Conservation (phyloP, 2,329 filamentous ascomycete species). For the Pseudocercospora pini-densiflorae region DNA sequence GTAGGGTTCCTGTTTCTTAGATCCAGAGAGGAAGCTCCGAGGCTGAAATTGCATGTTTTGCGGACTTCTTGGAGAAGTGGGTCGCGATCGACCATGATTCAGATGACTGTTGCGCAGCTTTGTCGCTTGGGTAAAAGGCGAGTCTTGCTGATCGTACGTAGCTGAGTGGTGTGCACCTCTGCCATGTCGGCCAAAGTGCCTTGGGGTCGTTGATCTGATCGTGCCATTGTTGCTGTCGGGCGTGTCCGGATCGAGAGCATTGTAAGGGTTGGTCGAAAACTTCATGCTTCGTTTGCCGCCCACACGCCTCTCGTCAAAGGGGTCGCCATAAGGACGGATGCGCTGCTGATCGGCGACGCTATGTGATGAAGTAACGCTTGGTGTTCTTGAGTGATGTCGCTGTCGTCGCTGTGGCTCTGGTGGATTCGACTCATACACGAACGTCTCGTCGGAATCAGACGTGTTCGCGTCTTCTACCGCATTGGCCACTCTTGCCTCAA, state of each 20-base stretch:
- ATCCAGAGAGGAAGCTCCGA: constrained; percentile 39
- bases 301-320: constrained; percentile 67
- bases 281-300: constrained; percentile 93
- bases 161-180: constrained; percentile 70
- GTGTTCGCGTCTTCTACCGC: constrained; percentile 96
- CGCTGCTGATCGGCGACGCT: constrained; percentile 68
- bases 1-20: constrained; percentile 64
- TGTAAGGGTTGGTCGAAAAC: constrained; percentile 79
- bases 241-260: constrained; percentile 56
- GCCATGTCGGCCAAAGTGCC: constrained; percentile 80
- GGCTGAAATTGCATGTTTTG: constrained; percentile 51
- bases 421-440: constrained; percentile 98
- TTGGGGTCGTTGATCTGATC: constrained; percentile 66
- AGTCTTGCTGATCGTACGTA: constrained; percentile 76
- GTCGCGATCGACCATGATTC: constrained; percentile 52
- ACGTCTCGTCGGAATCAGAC: constrained; percentile 97
- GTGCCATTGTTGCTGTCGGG: constrained; percentile 47
- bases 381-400: constrained; percentile 90
- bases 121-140: constrained; percentile 73
- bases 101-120: constrained; percentile 66
- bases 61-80: constrained; percentile 67
- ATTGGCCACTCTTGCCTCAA: constrained; percentile 94
- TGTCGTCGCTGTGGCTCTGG: constrained; percentile 65
- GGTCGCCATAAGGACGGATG: constrained; percentile 67
- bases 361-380: constrained; percentile 81